Percentiles rank a stretch among this genome's conserved stretches.
Conservation (phyloP, 192 early-diverging fungal species). For the Umbelopsis ramanniana region DNA sequence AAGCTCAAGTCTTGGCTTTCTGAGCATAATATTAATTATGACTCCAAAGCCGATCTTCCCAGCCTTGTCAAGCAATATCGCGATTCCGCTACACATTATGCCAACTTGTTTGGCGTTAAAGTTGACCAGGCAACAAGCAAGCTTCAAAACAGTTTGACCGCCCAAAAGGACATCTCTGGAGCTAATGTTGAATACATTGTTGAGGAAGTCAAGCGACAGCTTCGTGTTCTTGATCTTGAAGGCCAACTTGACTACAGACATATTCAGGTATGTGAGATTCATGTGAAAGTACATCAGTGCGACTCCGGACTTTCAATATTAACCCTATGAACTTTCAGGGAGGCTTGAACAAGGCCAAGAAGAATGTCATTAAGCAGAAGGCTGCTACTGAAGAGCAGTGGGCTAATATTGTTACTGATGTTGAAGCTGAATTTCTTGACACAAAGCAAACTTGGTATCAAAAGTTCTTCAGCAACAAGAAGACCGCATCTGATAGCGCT, state of each 20-base stretch:
- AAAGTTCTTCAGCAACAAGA: conserved; percentile 15
- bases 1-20: conserved; percentile 2
- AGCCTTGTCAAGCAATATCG: conserved; percentile 14
- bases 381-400: conserved; percentile 24
- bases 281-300: not conserved
- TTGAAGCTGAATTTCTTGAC: conserved; percentile 6
- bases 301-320: not conserved
- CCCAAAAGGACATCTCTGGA: not conserved
- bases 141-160: not conserved
- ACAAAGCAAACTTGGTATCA: not conserved
- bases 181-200: conserved; percentile 6
- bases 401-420: conserved; percentile 12
- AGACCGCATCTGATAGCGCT: not conserved
- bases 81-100: conserved; percentile 6
- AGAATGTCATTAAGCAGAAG: conserved; percentile 25
- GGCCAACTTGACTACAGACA: conserved; percentile 13
- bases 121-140: conserved; percentile 5
- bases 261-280: conserved; percentile 4
- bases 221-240: conserved; percentile 9
- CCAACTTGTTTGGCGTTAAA: not conserved
- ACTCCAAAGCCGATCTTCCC: not conserved
- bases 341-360: conserved; percentile 22
- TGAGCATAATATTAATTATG: conserved; percentile 9
- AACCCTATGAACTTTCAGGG: not conserved
- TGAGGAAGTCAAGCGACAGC: conserved; percentile 12